phyloP scores from a whole-genome alignment of 2,329 filamentous ascomycete genomes.

The Fusarium brachygibbosum region DNA sequence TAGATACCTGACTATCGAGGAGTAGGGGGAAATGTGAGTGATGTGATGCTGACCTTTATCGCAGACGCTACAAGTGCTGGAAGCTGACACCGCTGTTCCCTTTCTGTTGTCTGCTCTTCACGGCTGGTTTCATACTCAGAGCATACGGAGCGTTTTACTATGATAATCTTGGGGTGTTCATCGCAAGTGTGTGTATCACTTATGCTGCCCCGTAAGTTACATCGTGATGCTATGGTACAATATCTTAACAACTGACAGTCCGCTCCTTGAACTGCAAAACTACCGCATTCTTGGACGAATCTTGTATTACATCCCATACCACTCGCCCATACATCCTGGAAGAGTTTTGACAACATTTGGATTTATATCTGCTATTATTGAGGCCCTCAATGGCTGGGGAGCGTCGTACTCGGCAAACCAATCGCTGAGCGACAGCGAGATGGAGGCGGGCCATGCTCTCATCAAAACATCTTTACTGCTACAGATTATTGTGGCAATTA shows the following conservation, averaged over 20 bases:
- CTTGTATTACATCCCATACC: constrained; percentile 69
- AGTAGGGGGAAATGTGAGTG: too few species aligned
- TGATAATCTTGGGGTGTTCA: constrained; percentile 51
- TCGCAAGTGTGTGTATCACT: constrained; percentile 54
- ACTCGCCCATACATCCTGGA: constrained; percentile 64
- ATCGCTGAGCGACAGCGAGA: constrained; percentile 54
- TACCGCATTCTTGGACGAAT: constrained; percentile 72
- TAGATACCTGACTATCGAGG: background rate
- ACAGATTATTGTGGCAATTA: constrained; percentile 66
- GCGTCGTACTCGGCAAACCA: constrained; percentile 63
- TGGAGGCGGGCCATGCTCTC: constrained; percentile 60
- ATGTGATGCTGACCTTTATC: background rate
- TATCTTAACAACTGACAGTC: constrained; percentile 52
- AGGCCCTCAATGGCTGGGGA: constrained; percentile 62
- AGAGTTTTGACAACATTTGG: constrained; percentile 62
- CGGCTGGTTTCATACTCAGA: constrained; percentile 65
- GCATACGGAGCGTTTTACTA: constrained; percentile 53
- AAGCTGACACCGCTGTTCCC: constrained; percentile 67
- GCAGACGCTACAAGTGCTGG: constrained; percentile 69
- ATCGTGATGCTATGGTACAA: background rate
- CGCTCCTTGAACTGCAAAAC: constrained; percentile 71
- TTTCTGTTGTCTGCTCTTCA: constrained; percentile 67
- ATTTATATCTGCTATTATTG: constrained; percentile 61
- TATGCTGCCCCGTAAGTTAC: constrained; percentile 54
- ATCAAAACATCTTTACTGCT: constrained; percentile 66